Percentiles rank a stretch among this genome's conserved stretches.
Evolutionary conservation across 352 stramenopile genomes (phyloP).

Genomic region (Phytophthora cactorum): DNA sequence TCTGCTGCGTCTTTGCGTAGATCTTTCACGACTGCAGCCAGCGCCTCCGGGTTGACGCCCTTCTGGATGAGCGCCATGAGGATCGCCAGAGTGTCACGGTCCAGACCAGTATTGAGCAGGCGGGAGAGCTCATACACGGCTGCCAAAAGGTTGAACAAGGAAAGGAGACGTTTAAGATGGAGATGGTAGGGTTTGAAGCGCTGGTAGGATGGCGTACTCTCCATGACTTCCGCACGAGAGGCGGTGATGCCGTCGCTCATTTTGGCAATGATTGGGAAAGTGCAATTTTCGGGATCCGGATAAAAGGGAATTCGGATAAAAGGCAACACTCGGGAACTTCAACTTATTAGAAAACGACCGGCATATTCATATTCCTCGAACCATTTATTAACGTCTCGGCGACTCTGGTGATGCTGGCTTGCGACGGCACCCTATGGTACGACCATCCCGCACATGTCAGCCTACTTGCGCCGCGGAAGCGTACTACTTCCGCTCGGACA

Average conservation of each 20-base stretch:
- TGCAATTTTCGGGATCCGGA: conserved; percentile 10
- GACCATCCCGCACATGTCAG: too few relatives aligned
- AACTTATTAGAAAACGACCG: too few relatives aligned
- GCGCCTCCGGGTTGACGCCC: conserved; percentile 90
- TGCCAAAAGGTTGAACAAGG: conserved; percentile 20
- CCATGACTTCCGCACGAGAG: conserved; percentile 61
- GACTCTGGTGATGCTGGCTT: too few relatives aligned
- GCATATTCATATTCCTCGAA: too few relatives aligned
- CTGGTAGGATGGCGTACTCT: conserved; percentile 41
- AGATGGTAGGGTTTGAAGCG: background rate
- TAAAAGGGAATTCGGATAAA: conserved; percentile 13
- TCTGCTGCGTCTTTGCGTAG: conserved; percentile 75
- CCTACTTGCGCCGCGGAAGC: too few relatives aligned
- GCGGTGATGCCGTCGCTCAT: conserved; percentile 53
- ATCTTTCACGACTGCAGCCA: conserved; percentile 91
- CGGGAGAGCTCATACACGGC: conserved; percentile 91
- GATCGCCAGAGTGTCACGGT: conserved; percentile 89
- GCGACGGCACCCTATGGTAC: too few relatives aligned
- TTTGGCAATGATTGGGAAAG: background rate
- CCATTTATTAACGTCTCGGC: too few relatives aligned
- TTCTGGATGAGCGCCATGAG: conserved; percentile 90
- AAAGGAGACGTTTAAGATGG: background rate
- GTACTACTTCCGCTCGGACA: too few relatives aligned
- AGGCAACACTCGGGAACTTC: too few relatives aligned
- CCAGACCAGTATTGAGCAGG: conserved; percentile 91